Evolutionary conservation across 129 eudicot genomes (phyloP).

Genomic region (Flaveria trinervia): DNA sequence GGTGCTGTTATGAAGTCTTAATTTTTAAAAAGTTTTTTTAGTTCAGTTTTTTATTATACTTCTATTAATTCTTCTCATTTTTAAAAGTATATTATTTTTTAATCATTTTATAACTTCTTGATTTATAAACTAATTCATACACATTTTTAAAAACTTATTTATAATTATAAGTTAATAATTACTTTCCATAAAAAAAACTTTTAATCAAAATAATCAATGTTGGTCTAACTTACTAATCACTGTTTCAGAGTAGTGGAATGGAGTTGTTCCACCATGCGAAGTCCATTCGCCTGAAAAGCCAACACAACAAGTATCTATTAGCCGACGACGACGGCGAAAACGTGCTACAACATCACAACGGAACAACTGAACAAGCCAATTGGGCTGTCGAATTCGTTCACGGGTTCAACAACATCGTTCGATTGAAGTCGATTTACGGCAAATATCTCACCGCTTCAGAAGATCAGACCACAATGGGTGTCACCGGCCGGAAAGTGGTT

Average conservation of each 20-base stretch:
- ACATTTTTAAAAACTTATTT: no score
- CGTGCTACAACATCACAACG: slow-evolving; percentile 48
- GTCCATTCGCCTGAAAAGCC: slow-evolving; percentile 53
- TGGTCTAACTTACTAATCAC: no score
- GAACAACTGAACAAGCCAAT: slow-evolving; percentile 27
- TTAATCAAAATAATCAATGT: no score
- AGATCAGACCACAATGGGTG: slow-evolving; percentile 47
- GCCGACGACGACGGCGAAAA: slow-evolving; percentile 44
- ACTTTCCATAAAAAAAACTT: no score
- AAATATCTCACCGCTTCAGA: slow-evolving; percentile 61
- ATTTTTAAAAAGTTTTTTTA: no score
- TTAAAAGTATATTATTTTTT: no score
- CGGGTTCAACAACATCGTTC: slow-evolving; percentile 36
- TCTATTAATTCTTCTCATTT: no score
- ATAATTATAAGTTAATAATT: no score
- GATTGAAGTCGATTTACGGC: slow-evolving; percentile 50
- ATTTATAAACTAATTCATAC: no score
- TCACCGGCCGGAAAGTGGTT: slow-evolving; percentile 48
- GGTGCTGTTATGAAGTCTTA: no score
- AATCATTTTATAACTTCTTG: no score
- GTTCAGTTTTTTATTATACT: no score
- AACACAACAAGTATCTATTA: slow-evolving; percentile 53
- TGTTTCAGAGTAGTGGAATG: slow-evolving; percentile 49
- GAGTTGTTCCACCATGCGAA: slow-evolving; percentile 55
- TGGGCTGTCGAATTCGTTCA: slow-evolving; percentile 56